Base-by-base conservation (phyloP, 2,329 filamentous ascomycete species). In the Domatiomyces globalis region DNA sequence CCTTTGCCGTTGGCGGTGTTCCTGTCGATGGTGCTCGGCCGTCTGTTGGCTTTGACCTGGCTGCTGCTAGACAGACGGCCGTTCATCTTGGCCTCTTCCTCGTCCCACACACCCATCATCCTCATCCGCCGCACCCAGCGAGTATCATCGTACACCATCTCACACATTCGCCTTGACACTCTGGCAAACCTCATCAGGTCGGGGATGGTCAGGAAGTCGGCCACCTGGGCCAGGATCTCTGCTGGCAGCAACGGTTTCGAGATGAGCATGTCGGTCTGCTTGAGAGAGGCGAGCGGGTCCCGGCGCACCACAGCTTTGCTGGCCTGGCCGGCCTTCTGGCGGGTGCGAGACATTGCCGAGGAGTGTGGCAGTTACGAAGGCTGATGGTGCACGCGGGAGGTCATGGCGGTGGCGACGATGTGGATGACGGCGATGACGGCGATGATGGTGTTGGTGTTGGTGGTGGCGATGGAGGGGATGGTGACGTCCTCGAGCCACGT, bases 141-240 rank as follows among this genome's bases (percentile, higher is more conserved):
- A 48, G 88, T 87, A 67, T 98, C 92, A 66, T 98, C 92, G 69
- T 96, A 98, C 2, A 95, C 89, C 89, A 98, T 98, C 69, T 98
- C 92, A 64, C 85, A 84, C 76, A 96, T 80, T 54, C 87, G 85
- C 63, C 80, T 84, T 53, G 87, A 95, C 20, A 85, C 82, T 56
- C 84, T 82, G 45, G 92, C 90, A 64, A 87, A 90, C 59, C 81
- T 80, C 65, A 96, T 78, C 62, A 94, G 82, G 66, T 95, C 90
- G 54, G 83, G 73, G 25, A 95, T 78, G 42, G 87, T 84, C 42
- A 96, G 79, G 70, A 94, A 88, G 65, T 95, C 87, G 63, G 98
- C 78, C 59, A 98, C 88, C 0, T 81, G 78, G 27, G 84, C 84
- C 60, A 96, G 79, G 59, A 96, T 87, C 71, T 96, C 90, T 87